A percentile compares a stretch with the other conserved stretches of the same genome.
phyloP scores from a whole-genome alignment of 1,284 basidiomycete genomes.

The Athelia sp. region DNA sequence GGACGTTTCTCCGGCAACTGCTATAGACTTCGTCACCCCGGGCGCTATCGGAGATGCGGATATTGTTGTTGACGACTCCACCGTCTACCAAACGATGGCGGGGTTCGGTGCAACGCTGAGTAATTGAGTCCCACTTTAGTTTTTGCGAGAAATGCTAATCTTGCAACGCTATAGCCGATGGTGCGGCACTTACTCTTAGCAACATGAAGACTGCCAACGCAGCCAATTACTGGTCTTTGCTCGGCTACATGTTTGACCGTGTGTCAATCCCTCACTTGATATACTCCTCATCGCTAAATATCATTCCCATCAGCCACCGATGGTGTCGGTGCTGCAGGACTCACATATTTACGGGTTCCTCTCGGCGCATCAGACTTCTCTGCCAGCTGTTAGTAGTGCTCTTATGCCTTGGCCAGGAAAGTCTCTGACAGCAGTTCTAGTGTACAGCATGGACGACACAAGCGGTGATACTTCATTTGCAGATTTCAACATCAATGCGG shows the following conservation, averaged over 20 bases:
- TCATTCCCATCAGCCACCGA: conserved; percentile 33
- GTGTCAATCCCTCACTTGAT: conserved; percentile 7
- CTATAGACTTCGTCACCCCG: conserved; percentile 34
- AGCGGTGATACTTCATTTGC: conserved; percentile 28
- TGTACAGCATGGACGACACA: conserved; percentile 35
- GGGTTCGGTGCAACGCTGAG: conserved; percentile 47
- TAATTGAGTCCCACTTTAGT: conserved; percentile 22
- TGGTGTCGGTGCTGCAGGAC: conserved; percentile 37
- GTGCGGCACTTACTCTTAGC: conserved; percentile 41
- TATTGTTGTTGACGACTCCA: conserved; percentile 37
- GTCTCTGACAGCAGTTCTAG: conserved; percentile 14
- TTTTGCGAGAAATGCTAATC: too few relatives aligned
- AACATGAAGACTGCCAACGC: conserved; percentile 41
- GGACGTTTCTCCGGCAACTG: conserved; percentile 10
- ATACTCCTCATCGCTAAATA: background rate
- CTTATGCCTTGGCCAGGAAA: background rate
- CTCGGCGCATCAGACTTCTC: conserved; percentile 51
- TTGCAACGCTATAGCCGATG: conserved; percentile 33
- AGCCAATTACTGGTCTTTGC: conserved; percentile 37
- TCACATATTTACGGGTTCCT: conserved; percentile 44
- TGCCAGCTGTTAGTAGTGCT: conserved; percentile 19
- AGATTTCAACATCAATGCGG: conserved; percentile 33
- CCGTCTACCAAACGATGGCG: conserved; percentile 37
- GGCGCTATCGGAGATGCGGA: conserved; percentile 36
- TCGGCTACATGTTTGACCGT: conserved; percentile 44